Conservation (phyloP, 1,139 yeast species). For the Magnusiomyces fungicola region DNA sequence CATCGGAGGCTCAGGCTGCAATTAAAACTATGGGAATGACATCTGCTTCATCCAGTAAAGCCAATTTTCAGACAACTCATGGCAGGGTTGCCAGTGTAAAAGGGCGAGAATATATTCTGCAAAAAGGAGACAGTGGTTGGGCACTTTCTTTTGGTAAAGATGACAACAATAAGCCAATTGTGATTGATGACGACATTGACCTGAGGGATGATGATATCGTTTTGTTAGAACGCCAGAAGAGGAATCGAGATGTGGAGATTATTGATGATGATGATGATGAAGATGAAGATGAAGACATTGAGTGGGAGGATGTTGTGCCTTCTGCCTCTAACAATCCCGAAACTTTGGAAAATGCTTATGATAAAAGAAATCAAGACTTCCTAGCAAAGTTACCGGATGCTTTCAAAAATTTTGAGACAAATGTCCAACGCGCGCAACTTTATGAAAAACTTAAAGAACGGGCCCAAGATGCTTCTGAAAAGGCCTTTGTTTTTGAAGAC, state of each 20-base stretch:
- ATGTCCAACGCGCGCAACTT: constrained; percentile 23
- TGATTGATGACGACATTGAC: constrained; percentile 16
- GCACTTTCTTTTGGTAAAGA: constrained; percentile 56
- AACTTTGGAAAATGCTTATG: too few relatives aligned
- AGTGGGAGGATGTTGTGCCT: constrained; percentile 55
- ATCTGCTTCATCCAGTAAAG: constrained; percentile 23
- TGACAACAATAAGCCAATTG: constrained; percentile 19
- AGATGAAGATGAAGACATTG: constrained; percentile 41
- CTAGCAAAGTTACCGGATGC: constrained; percentile 16
- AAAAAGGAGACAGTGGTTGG: constrained; percentile 82
- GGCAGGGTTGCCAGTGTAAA: constrained; percentile 79
- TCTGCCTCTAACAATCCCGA: not conserved
- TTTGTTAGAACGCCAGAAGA: constrained; percentile 38
- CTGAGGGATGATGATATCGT: constrained; percentile 21
- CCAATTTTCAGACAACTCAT: constrained; percentile 12
- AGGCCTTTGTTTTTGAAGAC: constrained; percentile 17
- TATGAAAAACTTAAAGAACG: constrained; percentile 20
- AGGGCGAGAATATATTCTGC: constrained; percentile 66
- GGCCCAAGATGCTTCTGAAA: constrained; percentile 8
- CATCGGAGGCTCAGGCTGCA: constrained; percentile 58
- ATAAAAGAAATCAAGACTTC: not conserved
- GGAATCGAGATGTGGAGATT: constrained; percentile 9
- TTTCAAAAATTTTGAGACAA: constrained; percentile 24
- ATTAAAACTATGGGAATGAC: constrained; percentile 28
- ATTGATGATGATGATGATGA: constrained; percentile 26